Conservation (phyloP, 371 early-diverging fungal species). For the Mucor sp. region DNA sequence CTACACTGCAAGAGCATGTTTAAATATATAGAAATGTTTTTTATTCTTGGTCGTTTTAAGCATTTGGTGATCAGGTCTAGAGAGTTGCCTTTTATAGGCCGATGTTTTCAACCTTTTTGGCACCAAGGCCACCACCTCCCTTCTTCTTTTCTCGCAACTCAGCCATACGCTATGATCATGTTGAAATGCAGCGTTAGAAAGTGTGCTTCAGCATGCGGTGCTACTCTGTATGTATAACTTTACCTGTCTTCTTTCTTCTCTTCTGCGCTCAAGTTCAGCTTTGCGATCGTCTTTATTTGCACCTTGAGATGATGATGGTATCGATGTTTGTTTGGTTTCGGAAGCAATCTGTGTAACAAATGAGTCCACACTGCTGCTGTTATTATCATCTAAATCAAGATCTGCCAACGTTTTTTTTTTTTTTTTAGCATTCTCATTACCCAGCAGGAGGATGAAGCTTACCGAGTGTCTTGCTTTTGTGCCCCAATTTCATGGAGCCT, state of each 20-base stretch:
- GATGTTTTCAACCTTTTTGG: constrained; percentile 26
- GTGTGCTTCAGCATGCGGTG: too few species aligned
- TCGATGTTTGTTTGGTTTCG: neutral
- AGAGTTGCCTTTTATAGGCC: constrained; percentile 18
- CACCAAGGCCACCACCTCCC: constrained; percentile 48
- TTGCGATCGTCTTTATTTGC: constrained; percentile 51
- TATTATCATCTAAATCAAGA: neutral
- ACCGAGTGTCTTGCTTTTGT: constrained; percentile 40
- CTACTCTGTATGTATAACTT: neutral
- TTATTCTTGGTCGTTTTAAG: constrained; percentile 7
- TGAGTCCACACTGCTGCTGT: neutral
- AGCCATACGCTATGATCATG: constrained; percentile 46
- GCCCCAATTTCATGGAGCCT: constrained; percentile 42
- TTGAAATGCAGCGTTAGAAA: neutral
- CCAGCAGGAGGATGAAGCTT: constrained; percentile 4
- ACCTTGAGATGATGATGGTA: constrained; percentile 13
- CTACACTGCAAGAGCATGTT: neutral
- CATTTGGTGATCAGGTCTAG: constrained; percentile 12
- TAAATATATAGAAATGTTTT: neutral
- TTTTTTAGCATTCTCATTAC: neutral
- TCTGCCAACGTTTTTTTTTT: neutral
- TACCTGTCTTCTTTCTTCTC: constrained; percentile 66
- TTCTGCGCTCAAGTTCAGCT: constrained; percentile 57
- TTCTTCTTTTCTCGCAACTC: constrained; percentile 59
- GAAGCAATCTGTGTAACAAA: constrained; percentile 8